Conservation (phyloP, 805 yeast species). For the Kodamaea restingae region DNA sequence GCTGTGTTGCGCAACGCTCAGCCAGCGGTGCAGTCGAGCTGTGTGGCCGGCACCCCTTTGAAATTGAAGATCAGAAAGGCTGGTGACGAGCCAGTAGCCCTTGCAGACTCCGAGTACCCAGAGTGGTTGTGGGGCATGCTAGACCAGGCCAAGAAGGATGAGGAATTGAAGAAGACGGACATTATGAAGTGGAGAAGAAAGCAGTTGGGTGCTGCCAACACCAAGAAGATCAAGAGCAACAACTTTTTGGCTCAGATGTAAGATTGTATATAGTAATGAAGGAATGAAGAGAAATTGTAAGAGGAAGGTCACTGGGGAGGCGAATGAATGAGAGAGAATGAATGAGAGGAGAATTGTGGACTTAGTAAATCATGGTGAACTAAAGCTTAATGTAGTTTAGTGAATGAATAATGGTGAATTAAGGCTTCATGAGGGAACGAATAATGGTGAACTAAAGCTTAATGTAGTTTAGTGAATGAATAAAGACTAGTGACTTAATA, state of each 20-base stretch:
- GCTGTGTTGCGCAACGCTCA: slow-evolving; percentile 4
- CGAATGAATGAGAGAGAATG: background rate
- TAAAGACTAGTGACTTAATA: too few relatives aligned
- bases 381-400: too few relatives aligned
- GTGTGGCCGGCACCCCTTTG: slow-evolving; percentile 69
- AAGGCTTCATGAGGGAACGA: too few relatives aligned
- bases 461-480: too few relatives aligned
- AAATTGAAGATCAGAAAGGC: slow-evolving; percentile 70
- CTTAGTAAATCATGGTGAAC: too few relatives aligned
- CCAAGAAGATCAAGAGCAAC: slow-evolving; percentile 66
- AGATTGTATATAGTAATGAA: slow-evolving; percentile 5
- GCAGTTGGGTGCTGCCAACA: slow-evolving; percentile 63
- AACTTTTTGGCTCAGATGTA: slow-evolving; percentile 67
- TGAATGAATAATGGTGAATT: too few relatives aligned
- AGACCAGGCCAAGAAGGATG: slow-evolving; percentile 60
- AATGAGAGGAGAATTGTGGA: too few relatives aligned
- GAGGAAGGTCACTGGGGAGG: background rate
- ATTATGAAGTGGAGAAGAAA: slow-evolving; percentile 62
- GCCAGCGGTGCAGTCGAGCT: slow-evolving; percentile 37
- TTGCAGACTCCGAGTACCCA: slow-evolving; percentile 86
- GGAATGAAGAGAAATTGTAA: background rate
- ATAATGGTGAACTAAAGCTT: too few relatives aligned
- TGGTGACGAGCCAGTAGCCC: slow-evolving; percentile 85
- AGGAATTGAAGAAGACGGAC: slow-evolving; percentile 55
- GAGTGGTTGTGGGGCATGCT: slow-evolving; percentile 89